A percentile compares a stretch with the other conserved stretches of the same genome.
phyloP scores from a whole-genome alignment of 176 grass and related monocot genomes.

The Elymus sibiricus region DNA sequence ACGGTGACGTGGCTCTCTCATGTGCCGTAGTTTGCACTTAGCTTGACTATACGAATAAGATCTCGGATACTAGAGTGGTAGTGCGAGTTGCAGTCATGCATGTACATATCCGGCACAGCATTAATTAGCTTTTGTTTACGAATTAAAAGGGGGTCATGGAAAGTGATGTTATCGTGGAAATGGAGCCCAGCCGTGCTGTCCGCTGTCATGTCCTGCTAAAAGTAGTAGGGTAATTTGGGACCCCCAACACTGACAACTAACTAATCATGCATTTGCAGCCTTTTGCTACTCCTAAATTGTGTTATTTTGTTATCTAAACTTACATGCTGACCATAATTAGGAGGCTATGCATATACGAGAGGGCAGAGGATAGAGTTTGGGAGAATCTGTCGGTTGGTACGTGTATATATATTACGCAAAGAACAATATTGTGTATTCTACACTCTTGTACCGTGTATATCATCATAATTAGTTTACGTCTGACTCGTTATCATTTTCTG shows the following conservation, averaged over 20 bases:
- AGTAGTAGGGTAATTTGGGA: neutral
- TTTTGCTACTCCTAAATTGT: neutral
- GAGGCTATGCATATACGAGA: neutral
- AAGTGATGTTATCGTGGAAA: slow-evolving; percentile 39
- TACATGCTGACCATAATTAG: neutral
- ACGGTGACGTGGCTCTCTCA: neutral
- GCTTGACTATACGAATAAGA: neutral
- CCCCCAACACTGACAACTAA: neutral
- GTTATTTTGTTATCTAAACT: neutral
- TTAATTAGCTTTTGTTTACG: slow-evolving; percentile 30
- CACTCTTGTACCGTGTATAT: neutral
- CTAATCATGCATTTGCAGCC: neutral
- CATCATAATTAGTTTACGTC: neutral
- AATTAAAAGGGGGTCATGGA: slow-evolving; percentile 24
- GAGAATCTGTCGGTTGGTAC: neutral
- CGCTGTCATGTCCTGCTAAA: slow-evolving; percentile 21
- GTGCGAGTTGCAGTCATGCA: neutral
- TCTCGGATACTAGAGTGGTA: neutral
- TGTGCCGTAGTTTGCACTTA: neutral
- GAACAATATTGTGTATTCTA: neutral
- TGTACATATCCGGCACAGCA: neutral
- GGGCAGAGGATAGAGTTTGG: neutral
- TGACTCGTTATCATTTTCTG: neutral
- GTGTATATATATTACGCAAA: neutral
- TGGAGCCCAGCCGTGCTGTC: slow-evolving; percentile 16